These are phyloP conservation scores for Phytophthora ohioensis DNA, from an alignment of 352 stramenopile genomes.

Conservation along the genomic window DNA sequence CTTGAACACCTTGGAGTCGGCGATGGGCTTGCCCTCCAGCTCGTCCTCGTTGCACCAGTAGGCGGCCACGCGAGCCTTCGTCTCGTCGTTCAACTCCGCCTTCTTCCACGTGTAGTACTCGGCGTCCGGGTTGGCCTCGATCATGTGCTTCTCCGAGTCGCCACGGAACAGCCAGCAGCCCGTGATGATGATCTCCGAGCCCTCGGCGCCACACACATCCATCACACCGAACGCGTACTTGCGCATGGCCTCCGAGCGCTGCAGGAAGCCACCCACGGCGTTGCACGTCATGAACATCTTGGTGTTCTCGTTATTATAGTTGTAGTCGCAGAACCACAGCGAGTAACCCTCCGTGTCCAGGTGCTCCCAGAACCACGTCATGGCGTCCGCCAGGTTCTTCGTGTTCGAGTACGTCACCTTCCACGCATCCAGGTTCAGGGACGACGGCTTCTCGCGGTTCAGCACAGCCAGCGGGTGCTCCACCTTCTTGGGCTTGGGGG, in stretches of 20 bases:
- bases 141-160: constrained; percentile 87
- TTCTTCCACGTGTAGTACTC: constrained; percentile 95
- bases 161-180: constrained; percentile 93
- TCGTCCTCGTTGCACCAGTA: constrained; percentile 92
- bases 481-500: constrained; percentile 76
- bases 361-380: constrained; percentile 93
- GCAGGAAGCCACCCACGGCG: constrained; percentile 92
- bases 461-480: constrained; percentile 90
- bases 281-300: constrained; percentile 95
- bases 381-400: constrained; percentile 78
- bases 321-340: constrained; percentile 93
- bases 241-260: constrained; percentile 92
- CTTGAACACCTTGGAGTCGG: constrained; percentile 96
- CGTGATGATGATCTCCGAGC: constrained; percentile 87
- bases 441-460: constrained; percentile 84
- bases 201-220: constrained; percentile 72
- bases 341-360: constrained; percentile 92
- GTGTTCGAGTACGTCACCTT: constrained; percentile 95
- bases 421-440: constrained; percentile 90
- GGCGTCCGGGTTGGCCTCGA: constrained; percentile 92
- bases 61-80: constrained; percentile 84
- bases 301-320: constrained; percentile 95
- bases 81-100: constrained; percentile 66
- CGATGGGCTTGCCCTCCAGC: constrained; percentile 89
- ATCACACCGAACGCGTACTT: constrained; percentile 94